phyloP scores from a whole-genome alignment of 306 rosid species.

The Lupinus albus region DNA sequence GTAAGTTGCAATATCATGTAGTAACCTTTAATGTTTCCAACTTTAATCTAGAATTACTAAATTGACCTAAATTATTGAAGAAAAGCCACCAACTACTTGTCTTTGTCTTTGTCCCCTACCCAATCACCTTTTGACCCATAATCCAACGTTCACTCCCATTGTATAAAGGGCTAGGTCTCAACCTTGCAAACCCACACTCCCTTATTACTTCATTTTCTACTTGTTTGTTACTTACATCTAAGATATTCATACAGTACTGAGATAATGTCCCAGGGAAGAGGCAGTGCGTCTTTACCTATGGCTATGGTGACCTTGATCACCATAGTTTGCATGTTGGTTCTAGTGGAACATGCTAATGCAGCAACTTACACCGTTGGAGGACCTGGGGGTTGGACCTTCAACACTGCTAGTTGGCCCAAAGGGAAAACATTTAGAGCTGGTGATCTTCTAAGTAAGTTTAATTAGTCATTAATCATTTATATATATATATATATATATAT shows the following conservation, averaged over 20 bases:
- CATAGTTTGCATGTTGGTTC: constrained; percentile 44
- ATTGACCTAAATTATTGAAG: constrained; percentile 24
- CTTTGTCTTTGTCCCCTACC: constrained; percentile 16
- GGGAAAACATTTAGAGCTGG: constrained; percentile 63
- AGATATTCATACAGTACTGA: constrained; percentile 15
- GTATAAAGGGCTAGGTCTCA: constrained; percentile 39
- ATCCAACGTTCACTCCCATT: constrained; percentile 14
- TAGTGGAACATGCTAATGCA: constrained; percentile 44
- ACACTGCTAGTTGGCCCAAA: constrained; percentile 54
- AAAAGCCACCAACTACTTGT: constrained; percentile 21
- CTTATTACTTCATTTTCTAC: not conserved
- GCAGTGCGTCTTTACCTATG: constrained; percentile 52
- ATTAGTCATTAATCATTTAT: not conserved
- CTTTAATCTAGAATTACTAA: constrained; percentile 21
- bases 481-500: no score
- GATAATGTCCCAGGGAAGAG: constrained; percentile 64
- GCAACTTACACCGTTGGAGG: constrained; percentile 59
- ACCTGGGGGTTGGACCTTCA: constrained; percentile 60
- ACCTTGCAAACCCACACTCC: constrained; percentile 9
- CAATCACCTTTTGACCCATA: constrained; percentile 17
- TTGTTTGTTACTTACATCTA: not conserved
- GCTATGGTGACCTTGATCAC: constrained; percentile 34
- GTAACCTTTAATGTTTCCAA: not conserved
- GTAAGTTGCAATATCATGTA: not conserved
- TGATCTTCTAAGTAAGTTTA: constrained; percentile 56